A percentile compares a stretch with the other conserved stretches of the same genome.
These are phyloP conservation scores for Cicer judaicum DNA, from an alignment of 306 rosid species.

Conservation along the genomic window DNA sequence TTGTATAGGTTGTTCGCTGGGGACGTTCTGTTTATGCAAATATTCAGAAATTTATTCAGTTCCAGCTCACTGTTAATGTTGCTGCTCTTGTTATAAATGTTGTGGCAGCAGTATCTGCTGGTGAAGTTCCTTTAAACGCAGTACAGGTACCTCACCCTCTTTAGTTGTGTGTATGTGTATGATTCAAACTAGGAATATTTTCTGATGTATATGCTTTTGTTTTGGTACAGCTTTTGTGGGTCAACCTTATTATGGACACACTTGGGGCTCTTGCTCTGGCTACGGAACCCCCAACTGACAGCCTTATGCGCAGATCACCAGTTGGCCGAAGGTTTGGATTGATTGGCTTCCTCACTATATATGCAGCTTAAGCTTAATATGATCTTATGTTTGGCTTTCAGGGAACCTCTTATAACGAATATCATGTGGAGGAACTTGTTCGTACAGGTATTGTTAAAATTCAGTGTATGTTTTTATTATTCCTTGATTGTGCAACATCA, in stretches of 20 bases:
- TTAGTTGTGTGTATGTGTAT: constrained; percentile 2
- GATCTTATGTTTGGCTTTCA: constrained; percentile 53
- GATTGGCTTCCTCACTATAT: constrained; percentile 26
- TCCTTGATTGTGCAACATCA: too few species aligned
- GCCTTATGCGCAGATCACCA: constrained; percentile 83
- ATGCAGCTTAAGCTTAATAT: constrained; percentile 31
- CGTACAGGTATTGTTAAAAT: constrained; percentile 58
- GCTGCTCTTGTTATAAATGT: constrained; percentile 93
- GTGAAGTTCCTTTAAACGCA: constrained; percentile 83
- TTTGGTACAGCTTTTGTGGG: constrained; percentile 85
- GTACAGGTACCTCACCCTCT: constrained; percentile 68
- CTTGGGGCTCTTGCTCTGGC: constrained; percentile 99
- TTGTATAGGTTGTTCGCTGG: constrained; percentile 87
- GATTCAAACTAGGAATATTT: constrained; percentile 33
- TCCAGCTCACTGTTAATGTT: constrained; percentile 92
- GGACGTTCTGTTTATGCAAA: constrained; percentile 98
- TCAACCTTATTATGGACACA: constrained; percentile 97
- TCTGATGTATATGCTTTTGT: constrained; percentile 45
- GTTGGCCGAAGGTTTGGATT: constrained; percentile 89
- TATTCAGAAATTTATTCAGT: constrained; percentile 93
- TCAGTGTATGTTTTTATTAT: too few species aligned
- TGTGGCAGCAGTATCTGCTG: constrained; percentile 83
- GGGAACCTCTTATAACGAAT: constrained; percentile 98
- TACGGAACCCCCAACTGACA: constrained; percentile 94
- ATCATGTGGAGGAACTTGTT: constrained; percentile 96